Conservation (phyloP, 2,329 filamentous ascomycete genomes). For the Thelonectria olida region DNA sequence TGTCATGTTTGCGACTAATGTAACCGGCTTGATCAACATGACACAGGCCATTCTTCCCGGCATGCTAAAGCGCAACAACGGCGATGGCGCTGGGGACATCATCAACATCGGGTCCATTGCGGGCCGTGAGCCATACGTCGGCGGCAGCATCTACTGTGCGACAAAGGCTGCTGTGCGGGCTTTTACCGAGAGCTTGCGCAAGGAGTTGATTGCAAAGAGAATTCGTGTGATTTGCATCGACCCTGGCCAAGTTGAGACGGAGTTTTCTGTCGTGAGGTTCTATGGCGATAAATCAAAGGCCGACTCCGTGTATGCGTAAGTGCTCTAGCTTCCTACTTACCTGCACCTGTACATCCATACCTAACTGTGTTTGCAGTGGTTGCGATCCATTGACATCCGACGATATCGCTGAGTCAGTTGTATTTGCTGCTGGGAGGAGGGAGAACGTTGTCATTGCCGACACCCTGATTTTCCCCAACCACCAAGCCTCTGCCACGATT, state of each 20-base stretch:
- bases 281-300: slow-evolving; percentile 88
- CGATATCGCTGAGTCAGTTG: slow-evolving; percentile 89
- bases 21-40: slow-evolving; percentile 94
- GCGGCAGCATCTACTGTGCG: slow-evolving; percentile 90
- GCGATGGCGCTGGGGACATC: slow-evolving; percentile 82
- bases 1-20: slow-evolving; percentile 91
- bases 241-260: slow-evolving; percentile 93
- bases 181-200: slow-evolving; percentile 84
- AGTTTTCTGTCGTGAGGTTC: slow-evolving; percentile 89
- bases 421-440: slow-evolving; percentile 82
- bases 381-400: slow-evolving; percentile 86
- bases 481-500: slow-evolving; percentile 63
- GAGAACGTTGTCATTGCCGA: slow-evolving; percentile 94
- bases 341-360: fast-evolving
- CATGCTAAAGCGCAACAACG: slow-evolving; percentile 78
- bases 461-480: slow-evolving; percentile 85
- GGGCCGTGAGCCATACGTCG: slow-evolving; percentile 85
- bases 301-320: slow-evolving; percentile 86
- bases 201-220: slow-evolving; percentile 81
- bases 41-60: slow-evolving; percentile 88
- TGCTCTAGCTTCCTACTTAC: slow-evolving; percentile 15
- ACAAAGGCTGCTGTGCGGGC: slow-evolving; percentile 87
- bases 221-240: slow-evolving; percentile 89
- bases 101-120: slow-evolving; percentile 94
- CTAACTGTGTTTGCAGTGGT: slow-evolving; percentile 56